Percentiles rank a stretch among this genome's conserved stretches.
Conservation (phyloP, 2,329 filamentous ascomycete genomes). For the Fusarium nanum region DNA sequence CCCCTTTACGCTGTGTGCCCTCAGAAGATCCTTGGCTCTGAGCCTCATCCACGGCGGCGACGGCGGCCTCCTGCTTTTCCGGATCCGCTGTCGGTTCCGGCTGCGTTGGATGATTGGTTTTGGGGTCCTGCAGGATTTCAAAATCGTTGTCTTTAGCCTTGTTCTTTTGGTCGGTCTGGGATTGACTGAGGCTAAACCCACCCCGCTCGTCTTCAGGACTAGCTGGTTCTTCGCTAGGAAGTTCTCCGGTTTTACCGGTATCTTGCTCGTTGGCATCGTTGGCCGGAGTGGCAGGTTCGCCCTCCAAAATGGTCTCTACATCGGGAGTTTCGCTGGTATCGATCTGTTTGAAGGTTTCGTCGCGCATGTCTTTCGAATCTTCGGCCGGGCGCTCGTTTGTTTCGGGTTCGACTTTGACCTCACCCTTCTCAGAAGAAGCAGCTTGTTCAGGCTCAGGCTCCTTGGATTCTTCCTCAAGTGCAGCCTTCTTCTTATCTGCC, state of each 20-base stretch:
- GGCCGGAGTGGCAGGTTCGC: slow-evolving; percentile 17
- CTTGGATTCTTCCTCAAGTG: slow-evolving; percentile 38
- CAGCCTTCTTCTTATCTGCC: slow-evolving; percentile 49
- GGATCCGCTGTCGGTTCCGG: slow-evolving; percentile 41
- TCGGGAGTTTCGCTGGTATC: slow-evolving; percentile 28
- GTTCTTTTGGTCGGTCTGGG: slow-evolving; percentile 52
- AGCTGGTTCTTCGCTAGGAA: slow-evolving; percentile 41
- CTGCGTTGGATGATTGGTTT: slow-evolving; percentile 42
- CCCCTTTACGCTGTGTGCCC: slow-evolving; percentile 28
- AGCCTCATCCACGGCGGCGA: slow-evolving; percentile 41
- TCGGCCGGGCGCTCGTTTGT: slow-evolving; percentile 21
- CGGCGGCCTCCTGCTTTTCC: slow-evolving; percentile 45
- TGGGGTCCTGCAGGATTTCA: slow-evolving; percentile 47
- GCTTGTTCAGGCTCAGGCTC: slow-evolving; percentile 34
- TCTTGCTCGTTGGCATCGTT: slow-evolving; percentile 32
- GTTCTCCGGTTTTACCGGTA: slow-evolving; percentile 35
- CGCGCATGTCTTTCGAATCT: slow-evolving; percentile 14
- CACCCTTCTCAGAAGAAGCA: slow-evolving; percentile 28
- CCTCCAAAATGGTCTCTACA: slow-evolving; percentile 12
- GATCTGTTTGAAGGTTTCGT: slow-evolving; percentile 29
- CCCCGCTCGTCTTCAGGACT: slow-evolving; percentile 48
- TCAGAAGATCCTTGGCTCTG: slow-evolving; percentile 35
- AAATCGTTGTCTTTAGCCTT: slow-evolving; percentile 49
- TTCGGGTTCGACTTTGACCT: slow-evolving; percentile 22
- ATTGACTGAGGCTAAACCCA: slow-evolving; percentile 46